Evolutionary conservation across 2,329 filamentous ascomycete genomes (phyloP).

Genomic region (Aspergillus aculeatus): DNA sequence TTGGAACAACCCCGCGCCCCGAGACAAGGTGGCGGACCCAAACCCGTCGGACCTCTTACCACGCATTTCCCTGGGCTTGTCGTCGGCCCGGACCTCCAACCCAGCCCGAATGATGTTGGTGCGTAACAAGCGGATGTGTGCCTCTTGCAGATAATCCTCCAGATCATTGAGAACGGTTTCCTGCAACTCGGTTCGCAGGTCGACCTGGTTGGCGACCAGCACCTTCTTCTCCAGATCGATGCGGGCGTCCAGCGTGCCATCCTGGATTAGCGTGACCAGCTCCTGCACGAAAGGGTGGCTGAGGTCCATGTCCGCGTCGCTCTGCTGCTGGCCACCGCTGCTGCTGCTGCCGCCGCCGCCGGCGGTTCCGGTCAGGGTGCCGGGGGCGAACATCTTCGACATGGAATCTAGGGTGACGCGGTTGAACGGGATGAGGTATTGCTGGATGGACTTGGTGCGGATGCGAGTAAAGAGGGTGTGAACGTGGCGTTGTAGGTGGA

Average conservation of each 20-base stretch:
- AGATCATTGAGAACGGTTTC: slow-evolving; percentile 66
- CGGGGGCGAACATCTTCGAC: slow-evolving; percentile 68
- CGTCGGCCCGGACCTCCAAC: slow-evolving; percentile 61
- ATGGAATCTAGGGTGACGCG: slow-evolving; percentile 79
- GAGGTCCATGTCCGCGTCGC: slow-evolving; percentile 60
- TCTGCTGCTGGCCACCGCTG: slow-evolving; percentile 41
- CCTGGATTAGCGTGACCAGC: slow-evolving; percentile 73
- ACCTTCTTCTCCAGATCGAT: slow-evolving; percentile 83
- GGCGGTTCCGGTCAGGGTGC: slow-evolving; percentile 7
- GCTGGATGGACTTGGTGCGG: slow-evolving; percentile 85
- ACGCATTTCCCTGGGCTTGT: slow-evolving; percentile 10
- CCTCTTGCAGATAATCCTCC: slow-evolving; percentile 69
- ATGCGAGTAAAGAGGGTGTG: slow-evolving; percentile 69
- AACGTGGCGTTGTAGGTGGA: slow-evolving; percentile 77
- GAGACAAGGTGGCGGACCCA: slow-evolving; percentile 8
- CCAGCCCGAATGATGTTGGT: slow-evolving; percentile 74
- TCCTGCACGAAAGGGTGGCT: slow-evolving; percentile 54
- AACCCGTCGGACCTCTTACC: slow-evolving; percentile 11
- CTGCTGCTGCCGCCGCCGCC: slow-evolving; percentile 10
- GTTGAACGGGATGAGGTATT: slow-evolving; percentile 89
- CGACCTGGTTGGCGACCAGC: slow-evolving; percentile 67
- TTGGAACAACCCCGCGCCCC: slow-evolving; percentile 15
- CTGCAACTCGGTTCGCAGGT: slow-evolving; percentile 70
- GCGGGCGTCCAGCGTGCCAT: slow-evolving; percentile 69
- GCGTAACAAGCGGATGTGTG: slow-evolving; percentile 72